Conservation (phyloP, 129 eudicot species). For the Smallanthus sonchifolius region DNA sequence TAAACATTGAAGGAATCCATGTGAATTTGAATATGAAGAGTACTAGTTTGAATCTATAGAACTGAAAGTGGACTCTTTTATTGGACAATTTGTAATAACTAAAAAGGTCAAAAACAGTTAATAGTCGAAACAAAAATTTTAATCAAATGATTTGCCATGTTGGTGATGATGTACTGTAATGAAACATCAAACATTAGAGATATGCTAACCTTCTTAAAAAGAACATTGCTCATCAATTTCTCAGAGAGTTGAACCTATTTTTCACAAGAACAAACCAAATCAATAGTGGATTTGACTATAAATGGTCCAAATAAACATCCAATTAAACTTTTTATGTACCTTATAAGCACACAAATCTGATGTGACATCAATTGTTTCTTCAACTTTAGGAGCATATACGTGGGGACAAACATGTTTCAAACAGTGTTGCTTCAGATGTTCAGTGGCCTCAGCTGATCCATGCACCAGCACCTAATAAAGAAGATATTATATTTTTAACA, state of each 20-base stretch:
- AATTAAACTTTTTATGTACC: constrained; percentile 28
- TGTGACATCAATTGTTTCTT: constrained; percentile 92
- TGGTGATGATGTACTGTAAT: neutral
- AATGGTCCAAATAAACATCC: neutral
- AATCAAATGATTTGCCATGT: neutral
- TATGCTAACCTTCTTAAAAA: constrained; percentile 74
- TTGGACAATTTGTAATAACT: neutral
- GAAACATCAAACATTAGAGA: constrained; percentile 7
- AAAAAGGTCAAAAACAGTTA: neutral
- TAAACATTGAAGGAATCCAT: neutral
- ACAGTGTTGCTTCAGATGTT: constrained; percentile 96
- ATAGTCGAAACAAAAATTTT: neutral
- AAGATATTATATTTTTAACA: neutral
- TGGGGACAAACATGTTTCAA: constrained; percentile 82
- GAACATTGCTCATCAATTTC: constrained; percentile 94
- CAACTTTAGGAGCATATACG: constrained; percentile 92
- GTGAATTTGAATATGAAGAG: neutral
- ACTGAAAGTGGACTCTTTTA: neutral
- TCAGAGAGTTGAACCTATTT: constrained; percentile 92
- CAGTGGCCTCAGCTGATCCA: constrained; percentile 99
- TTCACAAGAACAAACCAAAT: constrained; percentile 13
- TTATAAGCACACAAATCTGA: constrained; percentile 98
- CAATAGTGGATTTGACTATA: constrained; percentile 1
- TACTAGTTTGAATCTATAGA: constrained; percentile 6
- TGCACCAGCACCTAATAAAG: constrained; percentile 80